Percentiles rank a stretch among this genome's conserved stretches.
phyloP scores from a whole-genome alignment of 805 yeast species.

The Ogataea pini region DNA sequence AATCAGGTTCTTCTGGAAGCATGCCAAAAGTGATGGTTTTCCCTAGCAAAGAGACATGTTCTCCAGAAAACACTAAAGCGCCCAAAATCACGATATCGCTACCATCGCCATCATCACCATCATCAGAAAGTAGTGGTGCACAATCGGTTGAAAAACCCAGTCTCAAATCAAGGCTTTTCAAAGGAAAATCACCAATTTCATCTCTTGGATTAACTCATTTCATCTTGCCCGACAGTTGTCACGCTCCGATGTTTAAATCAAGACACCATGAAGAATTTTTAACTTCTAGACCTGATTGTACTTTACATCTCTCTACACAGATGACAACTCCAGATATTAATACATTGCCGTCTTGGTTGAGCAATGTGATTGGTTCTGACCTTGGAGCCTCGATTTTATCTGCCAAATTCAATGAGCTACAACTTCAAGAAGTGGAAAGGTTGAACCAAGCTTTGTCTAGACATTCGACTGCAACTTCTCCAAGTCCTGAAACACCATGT shows the following conservation, averaged over 20 bases:
- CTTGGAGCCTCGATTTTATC: constrained; percentile 42
- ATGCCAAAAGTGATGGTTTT: constrained; percentile 22
- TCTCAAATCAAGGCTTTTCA: constrained; percentile 12
- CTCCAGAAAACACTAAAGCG: constrained; percentile 10
- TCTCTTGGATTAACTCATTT: constrained; percentile 53
- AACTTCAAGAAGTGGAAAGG: constrained; percentile 67
- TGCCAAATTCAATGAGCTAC: constrained; percentile 63
- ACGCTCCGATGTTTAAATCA: constrained; percentile 46
- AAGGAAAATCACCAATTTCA: constrained; percentile 18
- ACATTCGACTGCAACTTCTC: constrained; percentile 20
- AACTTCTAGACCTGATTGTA: constrained; percentile 28
- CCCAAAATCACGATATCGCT: constrained; percentile 22
- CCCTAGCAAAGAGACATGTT: constrained; percentile 15
- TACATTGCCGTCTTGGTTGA: constrained; percentile 58
- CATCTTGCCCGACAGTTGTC: constrained; percentile 47
- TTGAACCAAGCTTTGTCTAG: constrained; percentile 47
- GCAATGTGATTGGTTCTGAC: constrained; percentile 36
- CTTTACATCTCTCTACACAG: constrained; percentile 28
- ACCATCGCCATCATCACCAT: constrained; percentile 27
- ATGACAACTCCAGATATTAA: constrained; percentile 23
- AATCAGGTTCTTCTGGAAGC: constrained; percentile 26
- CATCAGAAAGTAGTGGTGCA: background rate
- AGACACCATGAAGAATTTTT: constrained; percentile 56
- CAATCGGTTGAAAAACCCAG: constrained; percentile 1
- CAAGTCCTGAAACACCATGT: constrained; percentile 38